These are phyloP conservation scores for Diaporthe humulicola DNA, from an alignment of 2,329 filamentous ascomycete genomes.

Conservation along the genomic window DNA sequence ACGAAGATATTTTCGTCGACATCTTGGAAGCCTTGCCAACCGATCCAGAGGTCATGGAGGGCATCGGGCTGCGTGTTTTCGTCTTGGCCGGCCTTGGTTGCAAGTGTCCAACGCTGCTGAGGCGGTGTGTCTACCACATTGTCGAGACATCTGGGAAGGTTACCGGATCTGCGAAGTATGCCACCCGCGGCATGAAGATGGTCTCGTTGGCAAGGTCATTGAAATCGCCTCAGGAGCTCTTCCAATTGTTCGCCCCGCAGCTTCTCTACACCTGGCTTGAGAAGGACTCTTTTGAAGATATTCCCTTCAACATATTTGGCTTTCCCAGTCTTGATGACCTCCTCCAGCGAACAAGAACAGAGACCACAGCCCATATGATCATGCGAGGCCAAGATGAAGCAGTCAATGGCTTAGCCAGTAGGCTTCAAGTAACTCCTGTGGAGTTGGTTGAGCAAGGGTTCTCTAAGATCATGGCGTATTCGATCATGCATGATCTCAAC, in stretches of 20 bases:
- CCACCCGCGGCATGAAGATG: slow-evolving; percentile 76
- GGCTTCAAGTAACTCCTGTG: slow-evolving; percentile 66
- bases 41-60: slow-evolving; percentile 79
- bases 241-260: slow-evolving; percentile 88
- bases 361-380: slow-evolving; percentile 83
- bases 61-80: slow-evolving; percentile 86
- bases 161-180: slow-evolving; percentile 74
- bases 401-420: slow-evolving; percentile 69
- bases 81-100: slow-evolving; percentile 83
- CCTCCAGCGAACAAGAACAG: slow-evolving; percentile 77
- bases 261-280: slow-evolving; percentile 93
- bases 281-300: slow-evolving; percentile 72
- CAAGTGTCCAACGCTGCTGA: slow-evolving; percentile 86
- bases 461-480: slow-evolving; percentile 84
- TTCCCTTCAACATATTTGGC: slow-evolving; percentile 89
- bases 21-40: slow-evolving; percentile 83
- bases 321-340: slow-evolving; percentile 79
- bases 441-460: slow-evolving; percentile 78
- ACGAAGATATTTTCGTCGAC: slow-evolving; percentile 88
- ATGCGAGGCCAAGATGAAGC: slow-evolving; percentile 82
- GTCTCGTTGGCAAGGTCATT: slow-evolving; percentile 78
- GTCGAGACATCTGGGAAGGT: slow-evolving; percentile 90
- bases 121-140: slow-evolving; percentile 91
- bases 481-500: slow-evolving; percentile 81
- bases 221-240: slow-evolving; percentile 76